Evolutionary conservation across 768 basidiomycete species (phyloP).

Genomic region (Clitopilus passeckerianus): DNA sequence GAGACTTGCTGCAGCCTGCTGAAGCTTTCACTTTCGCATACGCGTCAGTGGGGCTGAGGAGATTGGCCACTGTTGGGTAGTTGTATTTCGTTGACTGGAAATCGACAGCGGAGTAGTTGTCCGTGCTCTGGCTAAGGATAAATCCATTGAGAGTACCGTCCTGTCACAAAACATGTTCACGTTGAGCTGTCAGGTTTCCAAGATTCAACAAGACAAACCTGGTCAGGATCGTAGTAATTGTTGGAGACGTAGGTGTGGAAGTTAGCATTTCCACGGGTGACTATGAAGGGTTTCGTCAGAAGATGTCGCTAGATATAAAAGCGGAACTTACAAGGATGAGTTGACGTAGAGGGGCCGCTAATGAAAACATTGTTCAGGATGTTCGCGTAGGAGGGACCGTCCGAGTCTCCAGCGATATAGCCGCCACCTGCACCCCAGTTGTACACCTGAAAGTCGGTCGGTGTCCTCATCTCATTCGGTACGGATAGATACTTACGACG

Average conservation of each 20-base stretch:
- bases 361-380: slow-evolving; percentile 30
- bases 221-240: slow-evolving; percentile 28
- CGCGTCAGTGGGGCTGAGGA: slow-evolving; percentile 25
- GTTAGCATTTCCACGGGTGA: slow-evolving; percentile 30
- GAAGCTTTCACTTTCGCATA: slow-evolving; percentile 20
- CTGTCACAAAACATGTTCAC: slow-evolving; percentile 2
- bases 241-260: slow-evolving; percentile 29
- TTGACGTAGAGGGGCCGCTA: slow-evolving; percentile 26
- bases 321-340: slow-evolving; percentile 17
- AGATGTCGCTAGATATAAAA: not conserved
- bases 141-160: slow-evolving; percentile 24
- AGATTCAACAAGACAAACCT: slow-evolving; percentile 7
- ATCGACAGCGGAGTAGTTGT: slow-evolving; percentile 26
- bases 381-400: slow-evolving; percentile 25
- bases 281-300: slow-evolving; percentile 5
- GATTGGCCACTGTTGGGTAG: slow-evolving; percentile 24
- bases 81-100: slow-evolving; percentile 22
- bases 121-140: slow-evolving; percentile 19
- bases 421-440: slow-evolving; percentile 29
- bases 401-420: slow-evolving; percentile 32
- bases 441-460: slow-evolving; percentile 17
- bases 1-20: slow-evolving; percentile 26
- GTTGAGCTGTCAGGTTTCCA: not conserved
- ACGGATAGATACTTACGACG: slow-evolving; percentile 18
- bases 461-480: not conserved